Percentiles rank a stretch among this genome's conserved stretches.
Evolutionary conservation across 2,329 filamentous ascomycete species (phyloP).

Genomic region (Alternaria tenuissima): DNA sequence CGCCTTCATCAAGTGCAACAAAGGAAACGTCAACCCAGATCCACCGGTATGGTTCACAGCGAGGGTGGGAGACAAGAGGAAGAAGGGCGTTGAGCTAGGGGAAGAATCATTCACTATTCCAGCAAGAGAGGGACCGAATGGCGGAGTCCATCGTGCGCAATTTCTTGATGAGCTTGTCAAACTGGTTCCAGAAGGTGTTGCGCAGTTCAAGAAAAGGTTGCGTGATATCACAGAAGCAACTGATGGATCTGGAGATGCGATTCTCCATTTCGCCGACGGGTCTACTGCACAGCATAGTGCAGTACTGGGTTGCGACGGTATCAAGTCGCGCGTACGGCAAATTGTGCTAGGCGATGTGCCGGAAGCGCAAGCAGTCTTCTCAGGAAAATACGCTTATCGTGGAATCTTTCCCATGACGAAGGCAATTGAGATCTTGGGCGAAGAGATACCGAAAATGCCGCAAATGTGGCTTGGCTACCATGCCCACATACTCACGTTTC

Average conservation of each 20-base stretch:
- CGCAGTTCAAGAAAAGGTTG: slow-evolving; percentile 53
- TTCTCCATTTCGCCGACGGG: slow-evolving; percentile 56
- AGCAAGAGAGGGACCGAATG: slow-evolving; percentile 36
- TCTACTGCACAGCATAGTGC: slow-evolving; percentile 54
- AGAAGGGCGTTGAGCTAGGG: slow-evolving; percentile 26
- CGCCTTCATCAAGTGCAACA: slow-evolving; percentile 19
- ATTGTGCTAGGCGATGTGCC: slow-evolving; percentile 60
- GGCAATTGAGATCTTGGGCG: slow-evolving; percentile 59
- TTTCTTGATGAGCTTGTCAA: slow-evolving; percentile 60
- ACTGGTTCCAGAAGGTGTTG: slow-evolving; percentile 54
- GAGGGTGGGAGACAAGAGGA: slow-evolving; percentile 34
- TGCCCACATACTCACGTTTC: neutral
- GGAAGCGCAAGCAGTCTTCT: slow-evolving; percentile 58
- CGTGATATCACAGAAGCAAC: slow-evolving; percentile 33
- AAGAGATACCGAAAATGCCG: slow-evolving; percentile 66
- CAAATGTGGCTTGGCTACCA: slow-evolving; percentile 43
- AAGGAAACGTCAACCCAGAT: slow-evolving; percentile 17
- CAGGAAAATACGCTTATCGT: slow-evolving; percentile 68
- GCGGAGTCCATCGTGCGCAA: slow-evolving; percentile 57
- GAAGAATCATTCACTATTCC: slow-evolving; percentile 37
- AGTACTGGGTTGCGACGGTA: slow-evolving; percentile 70
- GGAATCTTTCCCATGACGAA: slow-evolving; percentile 67
- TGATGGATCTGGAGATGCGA: slow-evolving; percentile 36
- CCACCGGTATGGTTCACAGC: slow-evolving; percentile 36
- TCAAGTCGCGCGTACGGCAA: slow-evolving; percentile 64